Conservation (phyloP, 768 basidiomycete species). For the Tricholoma saponaceum region DNA sequence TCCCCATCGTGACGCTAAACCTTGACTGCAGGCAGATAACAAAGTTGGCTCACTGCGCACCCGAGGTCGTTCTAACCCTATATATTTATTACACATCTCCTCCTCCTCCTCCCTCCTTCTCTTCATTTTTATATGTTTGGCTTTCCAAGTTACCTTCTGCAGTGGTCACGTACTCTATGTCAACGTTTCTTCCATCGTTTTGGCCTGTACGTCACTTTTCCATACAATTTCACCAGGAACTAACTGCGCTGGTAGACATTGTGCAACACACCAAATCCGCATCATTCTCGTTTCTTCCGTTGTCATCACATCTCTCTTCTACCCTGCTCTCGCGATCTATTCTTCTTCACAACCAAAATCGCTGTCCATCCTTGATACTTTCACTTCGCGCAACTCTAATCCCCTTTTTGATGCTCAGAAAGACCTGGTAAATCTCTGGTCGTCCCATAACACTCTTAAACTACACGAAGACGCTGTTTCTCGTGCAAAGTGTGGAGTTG, state of each 20-base stretch:
- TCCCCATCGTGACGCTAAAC: too few species aligned
- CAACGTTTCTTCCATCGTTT: conserved; percentile 64
- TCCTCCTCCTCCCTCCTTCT: not conserved
- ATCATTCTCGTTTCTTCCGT: conserved; percentile 84
- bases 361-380: conserved; percentile 60
- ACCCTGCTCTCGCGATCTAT: conserved; percentile 86
- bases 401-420: conserved; percentile 51
- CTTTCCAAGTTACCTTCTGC: conserved; percentile 23
- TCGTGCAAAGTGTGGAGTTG: conserved; percentile 65
- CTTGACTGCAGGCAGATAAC: too few species aligned
- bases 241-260: conserved; percentile 52
- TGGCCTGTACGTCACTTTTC: conserved; percentile 57
- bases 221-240: conserved; percentile 7
- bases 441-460: conserved; percentile 56
- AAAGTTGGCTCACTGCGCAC: too few species aligned
- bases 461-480: conserved; percentile 68
- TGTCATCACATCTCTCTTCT: conserved; percentile 86
- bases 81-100: not conserved
- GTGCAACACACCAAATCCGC: conserved; percentile 86
- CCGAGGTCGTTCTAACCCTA: too few species aligned
- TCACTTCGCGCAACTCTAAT: conserved; percentile 49
- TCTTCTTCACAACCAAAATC: conserved; percentile 68
- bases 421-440: conserved; percentile 73
- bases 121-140: conserved; percentile 11
- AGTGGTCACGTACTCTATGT: conserved; percentile 37